Base-by-base conservation (phyloP, 495 filamentous ascomycete species). In the Bathelium albidoporum region DNA sequence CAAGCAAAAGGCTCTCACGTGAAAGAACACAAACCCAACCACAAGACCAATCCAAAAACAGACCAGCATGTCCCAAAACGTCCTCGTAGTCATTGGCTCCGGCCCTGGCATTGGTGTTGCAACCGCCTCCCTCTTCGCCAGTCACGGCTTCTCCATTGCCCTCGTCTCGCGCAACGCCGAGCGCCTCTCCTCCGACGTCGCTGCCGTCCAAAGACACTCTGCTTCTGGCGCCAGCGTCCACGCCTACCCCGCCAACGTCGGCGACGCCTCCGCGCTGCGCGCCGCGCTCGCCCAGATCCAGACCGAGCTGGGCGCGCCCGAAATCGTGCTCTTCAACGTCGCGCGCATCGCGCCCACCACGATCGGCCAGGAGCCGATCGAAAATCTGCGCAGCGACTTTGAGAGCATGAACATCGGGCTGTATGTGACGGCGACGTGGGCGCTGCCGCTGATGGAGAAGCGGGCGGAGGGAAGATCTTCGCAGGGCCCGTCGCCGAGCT, bases 111-210 rank as follows among this genome's bases (percentile, higher is more conserved):
- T 70, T 22, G 68, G 65, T 41, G 59, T 68, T 2, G 22, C 62
- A 2, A 59, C 67, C 20, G 68, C 65, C 28, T 20, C 24, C 32
- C 36, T 59, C 26, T 70, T 70, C 60, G 29, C 60, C 32, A 63
- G 67, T 31, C 65, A 66, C 18, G 68, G 68, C 32, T 70, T 70
- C 55, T 68, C 68, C 22, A 58, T 70, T 55, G 68, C 68, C n/a
- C 61, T 70, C 55, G 61, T 70, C 24, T 60, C 62, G 10, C 68
- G 65, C 31, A 53, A 70, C 34, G 22, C 14, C 7, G 28, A 41
- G 10, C 62, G 65, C 3, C 44, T 70, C 26, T 29, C 59, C 10
- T 29, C 67, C 45, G 65, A 70, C 52, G 29, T 62, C 22, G 60
- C 65, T 26, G 32, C n/a, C 2, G 68, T 70, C 3, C 61, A 63